These are phyloP conservation scores for Coemansia asiatica DNA, from an alignment of 192 early-diverging fungal species.

Conservation along the genomic window DNA sequence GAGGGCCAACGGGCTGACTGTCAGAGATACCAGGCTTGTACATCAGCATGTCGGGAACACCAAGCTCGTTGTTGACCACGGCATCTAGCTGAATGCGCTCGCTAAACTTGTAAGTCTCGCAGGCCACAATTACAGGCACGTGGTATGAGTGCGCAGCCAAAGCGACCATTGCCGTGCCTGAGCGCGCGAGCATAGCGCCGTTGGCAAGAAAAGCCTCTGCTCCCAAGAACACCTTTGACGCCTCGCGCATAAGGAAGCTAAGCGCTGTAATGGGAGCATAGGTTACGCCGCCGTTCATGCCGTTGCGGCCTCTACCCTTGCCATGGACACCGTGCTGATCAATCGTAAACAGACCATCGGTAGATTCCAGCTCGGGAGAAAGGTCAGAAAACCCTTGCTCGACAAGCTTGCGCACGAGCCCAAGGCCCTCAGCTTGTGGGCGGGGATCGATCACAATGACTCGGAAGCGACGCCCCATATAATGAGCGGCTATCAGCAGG, in stretches of 20 bases:
- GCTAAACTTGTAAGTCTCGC: conserved; percentile 96
- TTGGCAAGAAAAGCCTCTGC: conserved; percentile 89
- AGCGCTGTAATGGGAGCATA: conserved; percentile 53
- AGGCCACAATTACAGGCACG: conserved; percentile 93
- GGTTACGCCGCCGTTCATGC: conserved; percentile 25
- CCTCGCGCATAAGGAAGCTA: conserved; percentile 78
- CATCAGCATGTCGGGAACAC: conserved; percentile 84
- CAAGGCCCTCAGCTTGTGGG: conserved; percentile 82
- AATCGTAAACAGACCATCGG: not conserved
- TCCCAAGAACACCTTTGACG: conserved; percentile 94
- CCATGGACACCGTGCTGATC: conserved; percentile 11
- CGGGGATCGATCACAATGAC: conserved; percentile 92
- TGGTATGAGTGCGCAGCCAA: conserved; percentile 84
- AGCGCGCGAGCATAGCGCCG: conserved; percentile 86
- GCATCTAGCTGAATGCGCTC: conserved; percentile 91
- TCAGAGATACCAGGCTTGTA: conserved; percentile 44
- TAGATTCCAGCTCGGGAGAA: conserved; percentile 65
- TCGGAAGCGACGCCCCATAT: conserved; percentile 73
- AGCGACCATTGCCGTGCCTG: conserved; percentile 87
- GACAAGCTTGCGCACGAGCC: conserved; percentile 39
- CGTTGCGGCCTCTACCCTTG: conserved; percentile 19
- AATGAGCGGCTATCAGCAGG: conserved; percentile 74
- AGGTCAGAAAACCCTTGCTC: conserved; percentile 59
- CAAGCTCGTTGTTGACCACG: conserved; percentile 95
- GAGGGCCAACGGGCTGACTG: conserved; percentile 42